Evolutionary conservation across 108 stramenopile genomes (phyloP).

Genomic region (Pelagomonas calceolata): DNA sequence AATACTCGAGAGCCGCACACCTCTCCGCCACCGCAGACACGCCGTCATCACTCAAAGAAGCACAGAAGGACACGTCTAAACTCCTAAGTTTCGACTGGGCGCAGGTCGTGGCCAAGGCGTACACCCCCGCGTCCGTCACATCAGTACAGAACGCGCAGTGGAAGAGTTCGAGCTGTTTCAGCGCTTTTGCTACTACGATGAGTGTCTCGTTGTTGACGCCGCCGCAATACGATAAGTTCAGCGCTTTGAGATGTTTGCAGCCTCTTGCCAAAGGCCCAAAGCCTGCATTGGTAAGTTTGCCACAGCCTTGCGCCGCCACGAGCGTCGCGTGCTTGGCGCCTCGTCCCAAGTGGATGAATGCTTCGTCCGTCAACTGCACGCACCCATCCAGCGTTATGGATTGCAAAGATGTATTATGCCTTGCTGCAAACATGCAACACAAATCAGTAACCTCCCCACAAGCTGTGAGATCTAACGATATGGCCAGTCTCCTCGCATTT

Average conservation of each 20-base stretch:
- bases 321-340: neutral
- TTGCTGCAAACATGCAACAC: neutral
- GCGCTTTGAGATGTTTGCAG: neutral
- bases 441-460: slow-evolving; percentile 12
- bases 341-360: slow-evolving; percentile 3
- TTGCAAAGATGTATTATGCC: neutral
- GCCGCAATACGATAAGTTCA: slow-evolving; percentile 13
- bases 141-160: slow-evolving; percentile 14
- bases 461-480: slow-evolving; percentile 4
- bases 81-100: neutral
- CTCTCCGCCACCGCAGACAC: slow-evolving; percentile 13
- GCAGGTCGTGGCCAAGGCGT: slow-evolving; percentile 6
- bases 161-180: slow-evolving; percentile 1
- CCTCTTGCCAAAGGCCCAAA: neutral
- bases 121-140: slow-evolving; percentile 6
- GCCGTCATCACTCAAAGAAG: slow-evolving; percentile 19
- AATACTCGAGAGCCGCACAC: slow-evolving; percentile 3
- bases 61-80: slow-evolving; percentile 8
- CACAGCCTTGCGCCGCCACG: neutral
- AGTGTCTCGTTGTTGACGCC: slow-evolving; percentile 3
- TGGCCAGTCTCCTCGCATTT: slow-evolving; percentile 1
- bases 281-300: neutral
- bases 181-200: neutral
- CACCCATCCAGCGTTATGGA: slow-evolving; percentile 12
- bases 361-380: slow-evolving; percentile 9